These are phyloP conservation scores for Xylaria sp. DNA, from an alignment of 2,329 filamentous ascomycete genomes.

Conservation along the genomic window DNA sequence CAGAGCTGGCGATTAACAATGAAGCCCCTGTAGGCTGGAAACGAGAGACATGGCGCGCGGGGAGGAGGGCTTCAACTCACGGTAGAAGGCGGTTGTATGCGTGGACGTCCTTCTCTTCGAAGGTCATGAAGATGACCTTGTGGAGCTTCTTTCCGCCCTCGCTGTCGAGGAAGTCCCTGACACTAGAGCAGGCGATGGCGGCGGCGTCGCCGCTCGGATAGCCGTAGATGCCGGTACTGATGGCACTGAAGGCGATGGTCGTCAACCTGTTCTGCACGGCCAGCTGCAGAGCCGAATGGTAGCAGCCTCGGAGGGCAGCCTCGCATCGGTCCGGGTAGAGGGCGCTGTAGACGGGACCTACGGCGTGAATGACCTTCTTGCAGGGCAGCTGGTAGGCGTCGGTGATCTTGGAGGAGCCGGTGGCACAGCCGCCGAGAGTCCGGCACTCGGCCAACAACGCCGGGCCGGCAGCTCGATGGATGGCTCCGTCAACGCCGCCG, in stretches of 20 bases:
- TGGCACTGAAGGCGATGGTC: constrained; percentile 82
- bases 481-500: constrained; percentile 90
- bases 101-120: constrained; percentile 78
- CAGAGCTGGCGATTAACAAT: not conserved
- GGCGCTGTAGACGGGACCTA: constrained; percentile 80
- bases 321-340: constrained; percentile 55
- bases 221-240: constrained; percentile 91
- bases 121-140: constrained; percentile 86
- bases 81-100: constrained; percentile 78
- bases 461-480: constrained; percentile 83
- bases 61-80: constrained; percentile 65
- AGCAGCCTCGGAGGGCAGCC: constrained; percentile 70
- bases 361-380: constrained; percentile 86
- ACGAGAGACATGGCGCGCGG: not conserved
- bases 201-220: constrained; percentile 83
- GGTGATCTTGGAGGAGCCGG: constrained; percentile 87
- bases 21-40: not conserved
- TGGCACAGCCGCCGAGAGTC: constrained; percentile 76
- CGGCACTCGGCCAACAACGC: constrained; percentile 76
- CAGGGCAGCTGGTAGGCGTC: constrained; percentile 79
- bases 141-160: constrained; percentile 66
- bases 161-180: constrained; percentile 65
- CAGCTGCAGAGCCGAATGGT: constrained; percentile 76
- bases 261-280: constrained; percentile 73
- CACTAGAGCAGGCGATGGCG: constrained; percentile 71